Conservation (phyloP, 306 rosid species). For the Quercus aquifolioides region DNA sequence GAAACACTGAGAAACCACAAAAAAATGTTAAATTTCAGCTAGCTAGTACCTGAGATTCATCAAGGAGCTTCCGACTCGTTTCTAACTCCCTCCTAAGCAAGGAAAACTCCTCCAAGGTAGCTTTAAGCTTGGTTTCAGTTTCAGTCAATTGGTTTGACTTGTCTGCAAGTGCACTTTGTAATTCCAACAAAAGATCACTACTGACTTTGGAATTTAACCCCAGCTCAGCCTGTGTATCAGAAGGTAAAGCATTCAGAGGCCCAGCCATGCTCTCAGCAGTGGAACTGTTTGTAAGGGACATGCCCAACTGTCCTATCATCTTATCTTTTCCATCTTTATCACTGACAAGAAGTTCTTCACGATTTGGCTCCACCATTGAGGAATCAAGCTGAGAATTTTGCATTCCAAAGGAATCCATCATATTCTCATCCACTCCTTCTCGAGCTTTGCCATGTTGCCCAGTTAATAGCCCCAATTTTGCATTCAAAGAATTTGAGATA, state of each 20-base stretch:
- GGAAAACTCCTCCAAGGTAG: constrained; percentile 66
- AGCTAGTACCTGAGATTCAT: constrained; percentile 89
- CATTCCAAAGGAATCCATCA: constrained; percentile 84
- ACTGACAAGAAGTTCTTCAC: constrained; percentile 53
- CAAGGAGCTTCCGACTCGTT: constrained; percentile 73
- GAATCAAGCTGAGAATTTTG: constrained; percentile 77
- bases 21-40: neutral
- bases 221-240: constrained; percentile 45
- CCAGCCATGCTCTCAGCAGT: constrained; percentile 92
- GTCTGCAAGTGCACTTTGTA: constrained; percentile 59
- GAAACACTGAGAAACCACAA: constrained; percentile 5
- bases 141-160: constrained; percentile 64
- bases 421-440: constrained; percentile 85
- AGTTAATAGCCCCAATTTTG: constrained; percentile 61
- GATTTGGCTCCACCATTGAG: constrained; percentile 79
- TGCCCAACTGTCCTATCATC: constrained; percentile 58
- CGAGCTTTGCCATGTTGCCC: constrained; percentile 53
- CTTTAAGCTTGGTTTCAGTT: constrained; percentile 63
- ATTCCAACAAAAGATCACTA: constrained; percentile 55
- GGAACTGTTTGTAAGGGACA: constrained; percentile 88
- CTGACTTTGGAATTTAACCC: constrained; percentile 52
- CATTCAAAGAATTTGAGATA: constrained; percentile 73
- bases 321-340: constrained; percentile 67
- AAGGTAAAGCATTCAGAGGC: constrained; percentile 52
- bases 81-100: constrained; percentile 71